These are phyloP conservation scores for Cystofilobasidium capitatum DNA, from an alignment of 768 basidiomycete species.

Conservation along the genomic window DNA sequence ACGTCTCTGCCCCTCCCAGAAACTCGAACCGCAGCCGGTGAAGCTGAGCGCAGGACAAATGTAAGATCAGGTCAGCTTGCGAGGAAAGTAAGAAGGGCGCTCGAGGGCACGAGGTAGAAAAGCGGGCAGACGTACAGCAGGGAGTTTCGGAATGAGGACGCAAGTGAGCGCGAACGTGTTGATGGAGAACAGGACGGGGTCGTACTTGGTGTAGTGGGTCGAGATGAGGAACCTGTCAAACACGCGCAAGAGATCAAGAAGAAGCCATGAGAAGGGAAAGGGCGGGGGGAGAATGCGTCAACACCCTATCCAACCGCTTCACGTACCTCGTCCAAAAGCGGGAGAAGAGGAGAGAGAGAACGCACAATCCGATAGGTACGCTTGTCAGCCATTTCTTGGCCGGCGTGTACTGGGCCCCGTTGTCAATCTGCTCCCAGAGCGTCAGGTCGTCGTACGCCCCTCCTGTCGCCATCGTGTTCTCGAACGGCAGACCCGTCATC, in stretches of 20 bases:
- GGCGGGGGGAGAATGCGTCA: constrained; percentile 10
- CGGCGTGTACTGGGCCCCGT: constrained; percentile 95
- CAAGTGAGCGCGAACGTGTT: constrained; percentile 73
- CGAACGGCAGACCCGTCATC: constrained; percentile 24
- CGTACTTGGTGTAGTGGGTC: constrained; percentile 95
- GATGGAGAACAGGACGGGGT: constrained; percentile 75
- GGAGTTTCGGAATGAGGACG: constrained; percentile 90
- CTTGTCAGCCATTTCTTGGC: constrained; percentile 93
- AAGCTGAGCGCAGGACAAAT: constrained; percentile 18
- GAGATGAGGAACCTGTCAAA: constrained; percentile 75
- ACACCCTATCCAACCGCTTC: neutral
- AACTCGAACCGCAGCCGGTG: constrained; percentile 36
- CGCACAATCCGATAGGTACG: constrained; percentile 81
- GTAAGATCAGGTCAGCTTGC: neutral
- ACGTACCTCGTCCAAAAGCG: neutral
- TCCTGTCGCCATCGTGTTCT: constrained; percentile 41
- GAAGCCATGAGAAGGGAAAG: neutral
- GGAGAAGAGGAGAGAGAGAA: constrained; percentile 25
- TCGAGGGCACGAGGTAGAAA: neutral
- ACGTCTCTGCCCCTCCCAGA: constrained; percentile 11
- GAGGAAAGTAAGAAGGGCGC: neutral
- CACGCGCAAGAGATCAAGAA: constrained; percentile 20
- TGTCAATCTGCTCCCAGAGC: constrained; percentile 98
- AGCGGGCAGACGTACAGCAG: constrained; percentile 52
- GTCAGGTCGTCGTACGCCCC: constrained; percentile 97